These are phyloP conservation scores for Angomonas deanei DNA, from an alignment of 208 protist genomes.

Conservation along the genomic window DNA sequence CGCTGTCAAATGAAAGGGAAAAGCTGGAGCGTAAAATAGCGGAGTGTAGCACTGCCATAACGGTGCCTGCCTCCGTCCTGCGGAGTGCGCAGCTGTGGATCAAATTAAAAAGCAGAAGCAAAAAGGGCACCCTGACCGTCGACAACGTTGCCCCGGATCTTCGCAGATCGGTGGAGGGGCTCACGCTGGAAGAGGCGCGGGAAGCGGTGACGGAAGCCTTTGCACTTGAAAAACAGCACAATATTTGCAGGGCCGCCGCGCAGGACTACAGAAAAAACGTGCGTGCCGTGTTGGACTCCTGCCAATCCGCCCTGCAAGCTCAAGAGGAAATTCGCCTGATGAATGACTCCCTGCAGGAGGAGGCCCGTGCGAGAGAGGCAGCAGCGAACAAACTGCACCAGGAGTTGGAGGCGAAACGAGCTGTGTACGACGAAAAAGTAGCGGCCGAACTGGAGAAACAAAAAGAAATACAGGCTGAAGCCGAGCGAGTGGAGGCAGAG, in stretches of 20 bases:
- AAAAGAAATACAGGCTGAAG: slow-evolving; percentile 7
- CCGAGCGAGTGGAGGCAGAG: slow-evolving; percentile 14
- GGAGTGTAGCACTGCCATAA: neutral
- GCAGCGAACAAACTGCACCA: slow-evolving; percentile 1
- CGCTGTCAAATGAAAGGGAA: neutral
- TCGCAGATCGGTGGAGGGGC: neutral
- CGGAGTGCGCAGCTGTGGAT: neutral
- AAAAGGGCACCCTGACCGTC: neutral
- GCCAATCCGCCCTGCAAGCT: slow-evolving; percentile 5
- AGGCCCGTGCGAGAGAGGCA: no score
- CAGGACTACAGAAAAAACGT: slow-evolving; percentile 18
- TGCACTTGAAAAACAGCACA: slow-evolving; percentile 9
- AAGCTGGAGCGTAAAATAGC: neutral
- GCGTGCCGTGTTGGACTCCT: slow-evolving; percentile 17
- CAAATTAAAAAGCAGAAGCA: neutral
- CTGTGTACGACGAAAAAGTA: slow-evolving; percentile 16
- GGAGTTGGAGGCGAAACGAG: slow-evolving; percentile 17
- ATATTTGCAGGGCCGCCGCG: slow-evolving; percentile 12
- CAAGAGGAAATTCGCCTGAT: neutral
- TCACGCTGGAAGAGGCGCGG: slow-evolving; percentile 11
- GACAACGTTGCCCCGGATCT: neutral
- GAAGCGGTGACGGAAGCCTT: slow-evolving; percentile 18
- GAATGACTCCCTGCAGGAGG: neutral
- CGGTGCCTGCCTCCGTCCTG: neutral
- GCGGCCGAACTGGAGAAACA: slow-evolving; percentile 14